Base-by-base conservation (phyloP, 352 stramenopile species). In the Globisporangium paddicum region DNA sequence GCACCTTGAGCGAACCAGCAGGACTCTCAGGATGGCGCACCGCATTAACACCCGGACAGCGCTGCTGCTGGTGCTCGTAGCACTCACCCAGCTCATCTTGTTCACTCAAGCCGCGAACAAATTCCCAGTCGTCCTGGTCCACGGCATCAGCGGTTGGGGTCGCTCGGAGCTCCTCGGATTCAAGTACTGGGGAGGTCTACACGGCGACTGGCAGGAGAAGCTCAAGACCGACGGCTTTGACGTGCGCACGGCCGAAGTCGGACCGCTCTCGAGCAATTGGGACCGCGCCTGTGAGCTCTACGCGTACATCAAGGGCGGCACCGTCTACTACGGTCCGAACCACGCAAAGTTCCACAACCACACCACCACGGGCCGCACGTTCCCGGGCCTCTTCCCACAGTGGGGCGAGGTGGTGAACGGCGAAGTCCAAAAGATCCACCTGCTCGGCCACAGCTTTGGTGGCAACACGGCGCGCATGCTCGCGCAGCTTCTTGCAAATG, bases 251-350 rank as follows among this genome's bases (percentile, higher is more conserved):
- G 60, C 60, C 10, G 14, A n/a, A 11, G 44, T 70, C 6, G 51
- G 60, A 8, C 59, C 59, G 9, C 60, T 70, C 41, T 58, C 41
- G 2, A 60, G 38, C 32, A 70, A 70, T 38, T 70, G 63, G 63
- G 64, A 50, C 26, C 44, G 44, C 25, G 44, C 44, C 5, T 50
- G 30, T 40, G 73, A 83, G 58, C 55, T 83, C 1, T 83, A 72
- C 65, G 71, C 73, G 42, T 67, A 75, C 48, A 77, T 83, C 57
- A 78, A 78, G 48, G 73, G 73, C 41, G 67, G 65, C 40, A 63
- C 50, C 2, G 71, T 79, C 32, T 55, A 77, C 67, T 82, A 82
- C 54, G 73, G 73, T 32, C 42, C 40, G 5, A 66, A 69, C 47
- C 73, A 82, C 69, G 51, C 67, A 5, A 42, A 35, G 10, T n/a